Conservation (phyloP, 1,284 basidiomycete genomes). For the Leccinum pallidistipes region DNA sequence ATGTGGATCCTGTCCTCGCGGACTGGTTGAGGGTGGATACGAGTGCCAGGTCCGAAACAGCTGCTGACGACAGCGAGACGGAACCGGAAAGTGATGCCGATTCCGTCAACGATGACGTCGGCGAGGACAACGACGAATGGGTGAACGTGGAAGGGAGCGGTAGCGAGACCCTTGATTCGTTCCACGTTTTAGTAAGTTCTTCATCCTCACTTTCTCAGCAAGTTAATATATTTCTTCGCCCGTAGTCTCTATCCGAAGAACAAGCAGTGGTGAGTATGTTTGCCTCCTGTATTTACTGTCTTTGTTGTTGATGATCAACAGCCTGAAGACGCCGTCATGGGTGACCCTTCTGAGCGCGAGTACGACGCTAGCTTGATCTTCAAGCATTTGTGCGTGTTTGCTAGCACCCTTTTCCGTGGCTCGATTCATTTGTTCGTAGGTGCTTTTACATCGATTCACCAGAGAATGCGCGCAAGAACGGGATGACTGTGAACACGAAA, state of each 20-base stretch:
- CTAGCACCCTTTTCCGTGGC: background rate
- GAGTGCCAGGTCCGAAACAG: conserved; percentile 1
- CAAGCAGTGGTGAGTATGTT: conserved; percentile 12
- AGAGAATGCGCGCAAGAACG: conserved; percentile 65
- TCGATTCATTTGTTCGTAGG: conserved; percentile 38
- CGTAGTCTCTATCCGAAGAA: conserved; percentile 20
- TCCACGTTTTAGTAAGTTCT: conserved; percentile 24
- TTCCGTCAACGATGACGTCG: conserved; percentile 63
- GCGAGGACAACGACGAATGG: conserved; percentile 36
- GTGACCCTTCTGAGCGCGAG: conserved; percentile 66
- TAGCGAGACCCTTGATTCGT: conserved; percentile 27
- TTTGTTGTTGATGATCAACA: conserved; percentile 9
- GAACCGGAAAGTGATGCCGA: conserved; percentile 67
- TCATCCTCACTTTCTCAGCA: background rate
- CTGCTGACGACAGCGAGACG: conserved; percentile 34
- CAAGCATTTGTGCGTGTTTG: conserved; percentile 64
- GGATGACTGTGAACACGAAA: conserved; percentile 57
- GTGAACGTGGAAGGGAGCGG: conserved; percentile 19
- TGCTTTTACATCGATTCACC: conserved; percentile 88
- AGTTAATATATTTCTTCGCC: background rate
- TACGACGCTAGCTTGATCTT: conserved; percentile 80
- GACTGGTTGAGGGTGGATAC: conserved; percentile 65
- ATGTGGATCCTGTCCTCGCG: conserved; percentile 47
- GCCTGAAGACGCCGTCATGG: conserved; percentile 54
- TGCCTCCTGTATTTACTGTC: background rate